A percentile compares a stretch with the other conserved stretches of the same genome.
These are phyloP conservation scores for Rhizopogon vesiculosus DNA, from an alignment of 768 basidiomycete species.

Conservation along the genomic window DNA sequence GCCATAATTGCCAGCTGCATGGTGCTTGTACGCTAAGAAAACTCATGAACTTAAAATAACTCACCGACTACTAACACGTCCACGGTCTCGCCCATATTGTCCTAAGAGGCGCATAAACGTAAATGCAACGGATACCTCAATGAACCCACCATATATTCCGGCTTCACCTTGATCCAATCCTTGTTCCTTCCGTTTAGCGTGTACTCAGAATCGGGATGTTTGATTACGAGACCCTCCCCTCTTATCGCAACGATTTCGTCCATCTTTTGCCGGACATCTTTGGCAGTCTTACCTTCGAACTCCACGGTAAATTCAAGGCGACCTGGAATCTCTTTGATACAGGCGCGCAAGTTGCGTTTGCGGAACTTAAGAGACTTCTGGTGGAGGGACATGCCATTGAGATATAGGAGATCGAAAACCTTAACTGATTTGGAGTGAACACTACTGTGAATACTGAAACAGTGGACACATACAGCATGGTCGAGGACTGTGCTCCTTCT, in stretches of 20 bases:
- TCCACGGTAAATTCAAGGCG: constrained; percentile 77
- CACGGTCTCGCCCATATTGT: constrained; percentile 89
- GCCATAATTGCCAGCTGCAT: constrained; percentile 83
- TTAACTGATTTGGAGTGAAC: constrained; percentile 62
- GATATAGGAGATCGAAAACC: constrained; percentile 89
- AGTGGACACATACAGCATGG: constrained; percentile 69
- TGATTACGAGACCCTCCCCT: constrained; percentile 93
- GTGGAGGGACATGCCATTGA: constrained; percentile 79
- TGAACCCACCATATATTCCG: constrained; percentile 72
- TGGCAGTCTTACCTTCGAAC: constrained; percentile 68
- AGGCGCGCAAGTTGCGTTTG: constrained; percentile 69
- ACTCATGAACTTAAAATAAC: constrained; percentile 13
- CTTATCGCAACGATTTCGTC: constrained; percentile 78
- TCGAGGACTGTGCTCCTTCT: constrained; percentile 67
- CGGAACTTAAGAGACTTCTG: constrained; percentile 69
- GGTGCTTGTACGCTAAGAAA: not conserved
- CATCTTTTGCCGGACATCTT: constrained; percentile 78
- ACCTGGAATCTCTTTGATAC: constrained; percentile 66
- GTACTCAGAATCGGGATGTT: constrained; percentile 79
- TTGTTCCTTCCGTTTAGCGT: constrained; percentile 81
- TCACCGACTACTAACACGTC: constrained; percentile 87
- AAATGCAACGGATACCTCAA: not conserved
- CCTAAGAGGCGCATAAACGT: constrained; percentile 36
- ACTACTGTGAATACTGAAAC: constrained; percentile 21
- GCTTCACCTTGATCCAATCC: constrained; percentile 95